A percentile compares a stretch with the other conserved stretches of the same genome.
Evolutionary conservation across 1,284 basidiomycete genomes (phyloP).

Genomic region (Apiotrichum veenhuisii): DNA sequence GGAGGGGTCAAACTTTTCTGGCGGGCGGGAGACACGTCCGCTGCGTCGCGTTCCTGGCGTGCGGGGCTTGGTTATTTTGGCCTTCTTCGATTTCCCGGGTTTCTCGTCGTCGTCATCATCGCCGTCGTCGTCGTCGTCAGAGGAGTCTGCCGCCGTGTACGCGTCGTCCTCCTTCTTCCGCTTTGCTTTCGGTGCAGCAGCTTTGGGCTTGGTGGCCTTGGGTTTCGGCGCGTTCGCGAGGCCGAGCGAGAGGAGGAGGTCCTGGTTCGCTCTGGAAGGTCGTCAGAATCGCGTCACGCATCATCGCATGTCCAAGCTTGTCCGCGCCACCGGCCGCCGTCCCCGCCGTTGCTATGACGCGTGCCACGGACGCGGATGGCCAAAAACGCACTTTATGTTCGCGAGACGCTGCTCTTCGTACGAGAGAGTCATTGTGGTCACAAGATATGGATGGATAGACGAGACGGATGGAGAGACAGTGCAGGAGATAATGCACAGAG

Average conservation of each 20-base stretch:
- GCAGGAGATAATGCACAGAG: background rate
- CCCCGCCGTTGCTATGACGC: no score
- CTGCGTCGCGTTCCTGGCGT: background rate
- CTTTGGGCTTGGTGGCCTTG: background rate
- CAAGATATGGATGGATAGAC: background rate
- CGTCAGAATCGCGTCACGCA: no score
- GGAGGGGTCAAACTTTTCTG: background rate
- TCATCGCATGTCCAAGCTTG: no score
- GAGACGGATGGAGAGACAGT: background rate
- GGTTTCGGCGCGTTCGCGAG: slow-evolving; percentile 12
- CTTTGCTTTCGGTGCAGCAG: slow-evolving; percentile 7
- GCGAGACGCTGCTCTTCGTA: slow-evolving; percentile 27
- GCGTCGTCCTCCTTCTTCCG: slow-evolving; percentile 1
- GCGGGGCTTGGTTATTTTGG: background rate
- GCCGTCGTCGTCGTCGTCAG: background rate
- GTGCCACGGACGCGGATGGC: no score
- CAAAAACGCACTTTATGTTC: slow-evolving; percentile 29
- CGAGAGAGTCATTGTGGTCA: background rate
- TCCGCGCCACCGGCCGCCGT: no score
- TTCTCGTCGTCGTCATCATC: background rate
- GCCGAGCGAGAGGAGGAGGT: slow-evolving; percentile 33
- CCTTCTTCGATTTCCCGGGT: slow-evolving; percentile 2
- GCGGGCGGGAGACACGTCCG: background rate
- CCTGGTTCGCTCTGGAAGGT: slow-evolving; percentile 37
- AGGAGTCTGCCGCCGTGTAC: background rate